Evolutionary conservation across 2,329 filamentous ascomycete genomes (phyloP), one percentile per base, ranked within the genome.

Genomic region (Achaetomium macrosporum): DNA sequence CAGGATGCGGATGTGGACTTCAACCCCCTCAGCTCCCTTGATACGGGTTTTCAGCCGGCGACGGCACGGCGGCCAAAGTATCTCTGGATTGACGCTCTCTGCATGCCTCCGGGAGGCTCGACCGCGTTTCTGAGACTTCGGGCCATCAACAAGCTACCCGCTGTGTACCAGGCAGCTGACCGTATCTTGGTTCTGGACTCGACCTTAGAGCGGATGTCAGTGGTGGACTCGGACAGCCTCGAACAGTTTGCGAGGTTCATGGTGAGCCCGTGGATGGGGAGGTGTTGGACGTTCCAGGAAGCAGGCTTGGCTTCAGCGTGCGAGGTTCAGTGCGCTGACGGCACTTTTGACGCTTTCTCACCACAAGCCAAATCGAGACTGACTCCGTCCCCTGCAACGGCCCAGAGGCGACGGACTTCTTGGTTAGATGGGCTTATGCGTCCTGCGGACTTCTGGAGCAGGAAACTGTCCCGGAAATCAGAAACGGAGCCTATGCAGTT

Each of bases 1-100:
- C 39, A 29, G n/a, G 33, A 51, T 16, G 16, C 16, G 1, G 58
- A 54, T 11, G 29, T 31, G 7, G 53, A 58, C 16, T 50, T 58
- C 17, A 57, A 54, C 29, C 19, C 56, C 10, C 19, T 59, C 33
- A 55, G 43, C 50, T 59, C 57, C 6, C 53, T 58, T 2, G 57
- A 59, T 19, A 50, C 54, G 9, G 55, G 56, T 2, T 59, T 59
- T 36, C 57, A 58, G 31, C 17, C 53, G 12, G 54, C 56, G 5
- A 41, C 36, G 31, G 40, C 49, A 8, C 42, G 51, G 5, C 50
- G 49, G 10, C 57, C 59, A 2, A 54, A 50, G 11, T 60, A 55
- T 42, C 53, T 61, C 17, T 61, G 59, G 59, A 59, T 61, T 12
- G 59, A 60, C 16, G 58, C 56, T 16, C 41, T 61, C 7, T 61